These are phyloP conservation scores for Pelagomonas calceolata DNA, from an alignment of 108 stramenopile species.

Conservation along the genomic window DNA sequence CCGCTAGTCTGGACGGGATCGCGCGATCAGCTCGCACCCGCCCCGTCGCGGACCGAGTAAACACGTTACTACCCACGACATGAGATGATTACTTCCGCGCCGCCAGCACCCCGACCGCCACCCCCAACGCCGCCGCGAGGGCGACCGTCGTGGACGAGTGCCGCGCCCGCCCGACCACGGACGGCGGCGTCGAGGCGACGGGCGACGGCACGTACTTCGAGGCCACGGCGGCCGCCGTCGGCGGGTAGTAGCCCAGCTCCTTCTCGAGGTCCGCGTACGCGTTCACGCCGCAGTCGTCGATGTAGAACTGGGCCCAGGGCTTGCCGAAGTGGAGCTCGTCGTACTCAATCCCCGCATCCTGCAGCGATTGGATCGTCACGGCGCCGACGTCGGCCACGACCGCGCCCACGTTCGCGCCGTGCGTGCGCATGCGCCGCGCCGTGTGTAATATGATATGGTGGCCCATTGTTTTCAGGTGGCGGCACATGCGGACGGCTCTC, in stretches of 20 bases:
- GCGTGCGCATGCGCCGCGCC: background rate
- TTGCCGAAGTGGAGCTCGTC: background rate
- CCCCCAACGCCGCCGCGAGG: too few species aligned
- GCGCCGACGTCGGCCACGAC: background rate
- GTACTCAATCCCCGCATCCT: background rate
- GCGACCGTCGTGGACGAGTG: too few species aligned
- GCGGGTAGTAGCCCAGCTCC: background rate
- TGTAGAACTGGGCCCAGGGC: slow-evolving; percentile 1
- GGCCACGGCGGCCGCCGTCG: background rate
- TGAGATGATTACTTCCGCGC: too few species aligned
- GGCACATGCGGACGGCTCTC: background rate
- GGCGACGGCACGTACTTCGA: background rate
- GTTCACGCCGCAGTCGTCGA: background rate
- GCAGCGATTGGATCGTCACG: background rate
- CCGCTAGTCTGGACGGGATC: too few species aligned
- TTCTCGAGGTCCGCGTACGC: background rate
- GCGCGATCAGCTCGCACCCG: too few species aligned
- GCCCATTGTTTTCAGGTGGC: background rate
- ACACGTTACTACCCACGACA: too few species aligned
- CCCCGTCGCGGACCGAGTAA: too few species aligned
- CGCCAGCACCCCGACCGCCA: too few species aligned
- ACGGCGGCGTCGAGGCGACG: background rate
- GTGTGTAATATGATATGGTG: background rate
- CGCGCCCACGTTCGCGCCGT: background rate
- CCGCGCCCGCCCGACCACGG: background rate